Evolutionary conservation across 768 basidiomycete genomes (phyloP).

Genomic region (Rhodotorula diobovata): DNA sequence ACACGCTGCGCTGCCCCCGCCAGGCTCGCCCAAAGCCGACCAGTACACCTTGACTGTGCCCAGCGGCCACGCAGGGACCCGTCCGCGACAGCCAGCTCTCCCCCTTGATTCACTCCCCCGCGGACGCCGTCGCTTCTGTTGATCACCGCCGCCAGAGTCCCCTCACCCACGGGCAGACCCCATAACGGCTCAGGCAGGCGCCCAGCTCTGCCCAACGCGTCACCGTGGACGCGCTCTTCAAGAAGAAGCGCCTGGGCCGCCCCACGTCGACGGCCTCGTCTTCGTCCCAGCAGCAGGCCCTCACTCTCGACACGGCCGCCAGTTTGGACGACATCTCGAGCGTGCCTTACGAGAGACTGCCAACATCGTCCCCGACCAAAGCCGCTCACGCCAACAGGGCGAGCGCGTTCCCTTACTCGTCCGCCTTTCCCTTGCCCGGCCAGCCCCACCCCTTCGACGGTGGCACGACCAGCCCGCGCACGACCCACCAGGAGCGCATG

Average conservation of each 20-base stretch:
- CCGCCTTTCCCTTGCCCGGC: conserved; percentile 16
- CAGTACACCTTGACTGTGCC: too few species aligned
- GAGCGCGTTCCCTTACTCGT: conserved; percentile 27
- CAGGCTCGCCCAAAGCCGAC: too few species aligned
- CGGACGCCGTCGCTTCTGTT: too few species aligned
- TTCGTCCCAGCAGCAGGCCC: neutral
- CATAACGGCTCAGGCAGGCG: neutral
- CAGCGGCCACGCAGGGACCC: too few species aligned
- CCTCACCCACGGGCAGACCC: neutral
- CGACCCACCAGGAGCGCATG: conserved; percentile 10
- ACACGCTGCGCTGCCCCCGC: too few species aligned
- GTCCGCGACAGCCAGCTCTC: too few species aligned
- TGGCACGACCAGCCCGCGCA: neutral
- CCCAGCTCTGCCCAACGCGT: neutral
- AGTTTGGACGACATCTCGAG: conserved; percentile 11
- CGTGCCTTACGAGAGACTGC: conserved; percentile 27
- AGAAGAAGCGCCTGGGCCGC: conserved; percentile 16
- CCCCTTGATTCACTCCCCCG: too few species aligned
- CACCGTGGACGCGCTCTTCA: conserved; percentile 26
- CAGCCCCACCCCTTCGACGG: neutral
- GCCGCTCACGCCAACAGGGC: neutral
- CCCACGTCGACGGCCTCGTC: neutral
- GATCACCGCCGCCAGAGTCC: too few species aligned
- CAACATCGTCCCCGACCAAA: conserved; percentile 26
- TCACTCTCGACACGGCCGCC: conserved; percentile 4